Conservation (phyloP, 140 eudicot species). For the Cichorium intybus region DNA sequence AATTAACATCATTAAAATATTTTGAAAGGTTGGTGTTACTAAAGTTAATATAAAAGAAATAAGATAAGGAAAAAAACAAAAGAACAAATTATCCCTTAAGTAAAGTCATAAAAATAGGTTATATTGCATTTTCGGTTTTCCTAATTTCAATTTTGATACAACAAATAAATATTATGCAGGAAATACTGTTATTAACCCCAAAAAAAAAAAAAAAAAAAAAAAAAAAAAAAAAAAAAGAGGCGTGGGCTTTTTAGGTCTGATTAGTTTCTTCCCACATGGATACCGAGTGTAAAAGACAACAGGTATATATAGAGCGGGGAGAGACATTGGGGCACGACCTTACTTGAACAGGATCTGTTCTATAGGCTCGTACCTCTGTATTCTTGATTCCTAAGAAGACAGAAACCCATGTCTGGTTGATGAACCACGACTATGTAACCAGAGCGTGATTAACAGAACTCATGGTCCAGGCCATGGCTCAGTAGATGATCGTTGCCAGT, state of each 20-base stretch:
- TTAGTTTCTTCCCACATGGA: background rate
- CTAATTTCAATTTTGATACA: too few relatives aligned
- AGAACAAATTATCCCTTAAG: too few relatives aligned
- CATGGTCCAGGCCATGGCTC: background rate
- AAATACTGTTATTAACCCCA: background rate
- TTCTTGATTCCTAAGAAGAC: slow-evolving; percentile 50
- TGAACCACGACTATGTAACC: background rate
- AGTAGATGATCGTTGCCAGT: slow-evolving; percentile 6
- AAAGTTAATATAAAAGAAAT: too few relatives aligned
- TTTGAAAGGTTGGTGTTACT: too few relatives aligned
- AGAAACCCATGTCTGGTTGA: slow-evolving; percentile 23
- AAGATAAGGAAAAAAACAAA: too few relatives aligned
- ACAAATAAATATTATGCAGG: too few relatives aligned
- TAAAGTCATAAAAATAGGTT: too few relatives aligned
- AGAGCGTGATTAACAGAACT: slow-evolving; percentile 9
- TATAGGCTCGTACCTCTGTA: slow-evolving; percentile 60
- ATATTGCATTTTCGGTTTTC: too few relatives aligned
- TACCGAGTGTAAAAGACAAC: background rate
- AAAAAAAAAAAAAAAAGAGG: background rate
- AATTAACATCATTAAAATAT: too few relatives aligned
- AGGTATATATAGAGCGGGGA: background rate
- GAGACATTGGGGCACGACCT: slow-evolving; percentile 23
- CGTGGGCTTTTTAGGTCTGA: background rate
- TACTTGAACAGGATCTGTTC: slow-evolving; percentile 68
- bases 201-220: background rate